Evolutionary conservation across 768 basidiomycete genomes (phyloP), one percentile per base, ranked within the genome.

Genomic region (Termitomyces sp.): DNA sequence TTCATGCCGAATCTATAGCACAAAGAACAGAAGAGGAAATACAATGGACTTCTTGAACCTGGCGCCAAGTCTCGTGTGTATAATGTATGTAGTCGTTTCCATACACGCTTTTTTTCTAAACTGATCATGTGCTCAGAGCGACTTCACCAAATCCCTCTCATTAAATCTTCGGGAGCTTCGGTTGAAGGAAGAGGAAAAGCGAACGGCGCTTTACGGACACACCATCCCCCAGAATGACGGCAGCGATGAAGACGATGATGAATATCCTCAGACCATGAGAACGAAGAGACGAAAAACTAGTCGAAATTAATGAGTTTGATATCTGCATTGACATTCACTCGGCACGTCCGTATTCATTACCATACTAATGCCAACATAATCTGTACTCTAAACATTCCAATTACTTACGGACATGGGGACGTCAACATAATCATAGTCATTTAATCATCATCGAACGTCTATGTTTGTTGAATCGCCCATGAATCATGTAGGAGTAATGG

Each of bases 61-160:
- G 84, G 78, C 30, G 65, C 67, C 10, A 87, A 81, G 66, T 60
- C 81, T n/a, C 80, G 82, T 32, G 64, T 85, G 33, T 67, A 76
- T 37, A 89, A 87, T 82, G 89, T 88, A 53, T 57, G 77, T 57
- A 22, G 5, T 45, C 1, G 13, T 24, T 48, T 5, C n/a, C 8
- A 32, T 44, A 9, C 22, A 14, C 36, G 1, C 16, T n/a, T 30
- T 2, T 16, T 14, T 30, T 27, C 27, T 16, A 53, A 12, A 33
- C 22, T 46, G 18, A 46, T 6, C 20, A 24, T 30, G 40, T 22
- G 49, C 27, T 34, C 34, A 91, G 89, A 86, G 75, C 63, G 86
- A 88, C 30, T 91, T 91, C 64, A 76, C 87, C 64, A 89, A 82
- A 67, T 82, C 83, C 4, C 71, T 91, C 49, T 73, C 79, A 10